phyloP scores from a whole-genome alignment of 176 grass and related monocot genomes.

The Microstegium vimineum region DNA sequence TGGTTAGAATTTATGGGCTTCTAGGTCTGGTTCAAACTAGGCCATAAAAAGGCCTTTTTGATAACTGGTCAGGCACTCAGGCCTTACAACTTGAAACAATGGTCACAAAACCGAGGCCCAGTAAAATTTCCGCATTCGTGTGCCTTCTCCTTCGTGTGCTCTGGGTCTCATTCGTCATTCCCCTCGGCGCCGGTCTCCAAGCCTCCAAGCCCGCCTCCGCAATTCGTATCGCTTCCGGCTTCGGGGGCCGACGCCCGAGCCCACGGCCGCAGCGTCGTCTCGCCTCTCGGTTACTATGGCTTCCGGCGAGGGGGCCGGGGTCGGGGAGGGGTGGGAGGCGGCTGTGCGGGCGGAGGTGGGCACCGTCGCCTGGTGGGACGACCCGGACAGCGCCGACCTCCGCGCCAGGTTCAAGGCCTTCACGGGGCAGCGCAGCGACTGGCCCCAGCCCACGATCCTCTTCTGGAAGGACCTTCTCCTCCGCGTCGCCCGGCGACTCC shows the following conservation, averaged over 20 bases:
- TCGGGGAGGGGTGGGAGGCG: slow-evolving; percentile 31
- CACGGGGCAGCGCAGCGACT: slow-evolving; percentile 66
- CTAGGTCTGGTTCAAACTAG: background rate
- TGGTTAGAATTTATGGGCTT: background rate
- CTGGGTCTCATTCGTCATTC: background rate
- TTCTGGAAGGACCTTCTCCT: slow-evolving; percentile 69
- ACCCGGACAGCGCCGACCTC: slow-evolving; percentile 37
- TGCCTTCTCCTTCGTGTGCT: background rate
- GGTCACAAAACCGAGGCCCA: background rate
- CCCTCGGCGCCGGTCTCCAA: background rate
- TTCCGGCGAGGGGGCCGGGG: background rate
- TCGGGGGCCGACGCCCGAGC: background rate
- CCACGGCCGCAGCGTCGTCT: background rate
- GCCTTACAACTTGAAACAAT: background rate
- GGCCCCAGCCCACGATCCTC: slow-evolving; percentile 48
- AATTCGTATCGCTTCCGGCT: background rate
- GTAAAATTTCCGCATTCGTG: background rate
- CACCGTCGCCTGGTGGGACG: slow-evolving; percentile 45
- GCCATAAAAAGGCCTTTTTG: background rate
- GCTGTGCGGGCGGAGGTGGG: slow-evolving; percentile 52
- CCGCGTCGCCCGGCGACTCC: slow-evolving; percentile 46
- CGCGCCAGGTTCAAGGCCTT: slow-evolving; percentile 74
- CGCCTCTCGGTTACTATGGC: background rate
- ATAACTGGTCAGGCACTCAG: background rate
- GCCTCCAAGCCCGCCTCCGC: background rate